Evolutionary conservation across 768 basidiomycete species (phyloP).

Genomic region (Podaxis carcinomalis): DNA sequence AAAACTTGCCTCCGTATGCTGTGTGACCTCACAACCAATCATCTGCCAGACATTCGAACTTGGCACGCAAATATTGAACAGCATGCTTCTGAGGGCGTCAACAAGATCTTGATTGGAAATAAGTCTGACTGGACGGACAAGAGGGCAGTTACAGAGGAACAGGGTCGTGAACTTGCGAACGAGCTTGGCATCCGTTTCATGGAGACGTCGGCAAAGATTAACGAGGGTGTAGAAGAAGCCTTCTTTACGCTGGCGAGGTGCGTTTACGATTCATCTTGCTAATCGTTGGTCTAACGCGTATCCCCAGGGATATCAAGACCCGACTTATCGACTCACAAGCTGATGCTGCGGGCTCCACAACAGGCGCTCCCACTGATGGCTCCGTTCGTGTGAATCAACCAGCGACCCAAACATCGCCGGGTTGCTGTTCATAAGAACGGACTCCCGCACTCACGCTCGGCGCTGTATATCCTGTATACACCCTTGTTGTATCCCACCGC

Average conservation of each 20-base stretch:
- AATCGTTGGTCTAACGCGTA: not conserved
- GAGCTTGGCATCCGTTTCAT: conserved; percentile 96
- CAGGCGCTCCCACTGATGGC: conserved; percentile 41
- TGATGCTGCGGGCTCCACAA: conserved; percentile 42
- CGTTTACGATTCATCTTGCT: conserved; percentile 21
- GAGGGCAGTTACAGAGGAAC: conserved; percentile 85
- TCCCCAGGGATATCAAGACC: conserved; percentile 87
- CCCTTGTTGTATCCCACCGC: conserved; percentile 3
- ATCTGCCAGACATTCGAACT: conserved; percentile 82
- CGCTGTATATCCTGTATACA: conserved; percentile 11
- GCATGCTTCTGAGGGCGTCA: conserved; percentile 97
- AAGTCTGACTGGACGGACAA: conserved; percentile 99
- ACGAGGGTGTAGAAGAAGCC: conserved; percentile 97
- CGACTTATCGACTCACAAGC: conserved; percentile 94
- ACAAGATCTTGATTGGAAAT: conserved; percentile 99
- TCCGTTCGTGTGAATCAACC: conserved; percentile 68
- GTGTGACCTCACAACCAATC: not conserved
- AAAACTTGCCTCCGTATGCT: not conserved
- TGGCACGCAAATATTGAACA: conserved; percentile 99
- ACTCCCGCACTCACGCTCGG: not conserved
- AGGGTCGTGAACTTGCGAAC: conserved; percentile 87
- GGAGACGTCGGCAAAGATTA: conserved; percentile 96
- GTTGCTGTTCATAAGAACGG: conserved; percentile 48
- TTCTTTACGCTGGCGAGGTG: conserved; percentile 97
- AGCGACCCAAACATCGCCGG: conserved; percentile 33